Evolutionary conservation across 2,329 filamentous ascomycete genomes (phyloP).

Genomic region (Sporothrix dimorphospora): DNA sequence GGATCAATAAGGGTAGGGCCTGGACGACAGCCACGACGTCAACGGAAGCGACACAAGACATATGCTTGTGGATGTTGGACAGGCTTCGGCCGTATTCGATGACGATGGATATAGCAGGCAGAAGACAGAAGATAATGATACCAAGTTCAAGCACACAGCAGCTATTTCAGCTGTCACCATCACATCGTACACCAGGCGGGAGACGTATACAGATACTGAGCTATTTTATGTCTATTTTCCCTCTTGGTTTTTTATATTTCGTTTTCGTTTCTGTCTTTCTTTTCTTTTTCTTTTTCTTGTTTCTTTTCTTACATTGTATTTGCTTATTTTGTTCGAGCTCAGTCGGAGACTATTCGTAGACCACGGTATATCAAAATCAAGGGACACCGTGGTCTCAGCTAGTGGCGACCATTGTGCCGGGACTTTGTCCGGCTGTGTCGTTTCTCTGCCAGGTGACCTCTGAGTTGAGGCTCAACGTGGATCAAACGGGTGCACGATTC

Average conservation of each 20-base stretch:
- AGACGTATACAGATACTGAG: background rate
- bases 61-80: background rate
- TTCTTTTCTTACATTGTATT: background rate
- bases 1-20: background rate
- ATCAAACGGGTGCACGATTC: constrained; percentile 11
- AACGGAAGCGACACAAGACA: background rate
- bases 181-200: background rate
- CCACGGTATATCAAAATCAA: background rate
- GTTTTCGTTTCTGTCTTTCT: background rate
- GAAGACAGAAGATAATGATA: constrained; percentile 16
- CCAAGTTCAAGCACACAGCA: constrained; percentile 12
- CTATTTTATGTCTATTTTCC: background rate
- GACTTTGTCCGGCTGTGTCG: background rate
- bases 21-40: background rate
- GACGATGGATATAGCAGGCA: background rate
- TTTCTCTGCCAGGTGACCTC: constrained; percentile 13
- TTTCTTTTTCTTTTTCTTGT: background rate
- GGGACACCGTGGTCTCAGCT: constrained; percentile 15
- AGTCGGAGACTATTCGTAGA: too few relatives aligned
- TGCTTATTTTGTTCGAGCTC: background rate
- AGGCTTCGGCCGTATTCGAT: background rate
- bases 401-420: constrained; percentile 3
- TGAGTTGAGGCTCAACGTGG: constrained; percentile 15
- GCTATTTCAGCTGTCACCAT: too few relatives aligned
- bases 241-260: constrained; percentile 1